Conservation (phyloP, 495 filamentous ascomycete species). For the Hypoxylon lienhwacheense region DNA sequence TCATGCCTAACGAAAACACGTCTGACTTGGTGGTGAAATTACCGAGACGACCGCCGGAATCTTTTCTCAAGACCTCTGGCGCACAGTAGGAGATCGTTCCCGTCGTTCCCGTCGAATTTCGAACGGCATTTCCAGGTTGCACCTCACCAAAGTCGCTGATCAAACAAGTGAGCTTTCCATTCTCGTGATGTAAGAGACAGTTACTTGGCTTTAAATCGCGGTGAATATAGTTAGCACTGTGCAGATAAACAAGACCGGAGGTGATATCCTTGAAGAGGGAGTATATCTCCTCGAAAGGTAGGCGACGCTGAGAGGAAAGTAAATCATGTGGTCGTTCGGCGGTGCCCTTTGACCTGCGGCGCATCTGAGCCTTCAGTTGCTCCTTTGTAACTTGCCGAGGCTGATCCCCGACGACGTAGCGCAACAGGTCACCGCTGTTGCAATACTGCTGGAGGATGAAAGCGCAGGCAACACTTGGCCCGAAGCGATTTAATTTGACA, state of each 20-base stretch:
- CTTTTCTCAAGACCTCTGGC: constrained; percentile 80
- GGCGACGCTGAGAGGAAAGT: constrained; percentile 55
- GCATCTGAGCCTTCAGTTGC: constrained; percentile 81
- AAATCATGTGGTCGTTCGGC: constrained; percentile 48
- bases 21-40: constrained; percentile 97
- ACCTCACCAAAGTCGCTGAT: constrained; percentile 98
- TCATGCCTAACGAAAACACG: constrained; percentile 97
- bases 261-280: constrained; percentile 97
- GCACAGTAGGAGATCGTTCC: constrained; percentile 98
- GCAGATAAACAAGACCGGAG: constrained; percentile 85
- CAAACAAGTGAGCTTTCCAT: constrained; percentile 69
- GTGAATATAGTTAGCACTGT: constrained; percentile 93
- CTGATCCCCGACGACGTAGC: constrained; percentile 76
- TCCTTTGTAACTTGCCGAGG: constrained; percentile 66
- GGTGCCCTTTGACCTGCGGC: constrained; percentile 70
- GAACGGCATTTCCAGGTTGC: constrained; percentile 73
- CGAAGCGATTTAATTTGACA: constrained; percentile 77
- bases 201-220: constrained; percentile 95
- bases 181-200: constrained; percentile 81
- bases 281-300: constrained; percentile 90
- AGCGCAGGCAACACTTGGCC: constrained; percentile 88
- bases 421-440: constrained; percentile 88
- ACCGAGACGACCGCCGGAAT: constrained; percentile 71
- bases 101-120: constrained; percentile 88
- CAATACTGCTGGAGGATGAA: constrained; percentile 98